Evolutionary conservation across 2,329 filamentous ascomycete species (phyloP).

Genomic region (Ramularia collo-cygni): DNA sequence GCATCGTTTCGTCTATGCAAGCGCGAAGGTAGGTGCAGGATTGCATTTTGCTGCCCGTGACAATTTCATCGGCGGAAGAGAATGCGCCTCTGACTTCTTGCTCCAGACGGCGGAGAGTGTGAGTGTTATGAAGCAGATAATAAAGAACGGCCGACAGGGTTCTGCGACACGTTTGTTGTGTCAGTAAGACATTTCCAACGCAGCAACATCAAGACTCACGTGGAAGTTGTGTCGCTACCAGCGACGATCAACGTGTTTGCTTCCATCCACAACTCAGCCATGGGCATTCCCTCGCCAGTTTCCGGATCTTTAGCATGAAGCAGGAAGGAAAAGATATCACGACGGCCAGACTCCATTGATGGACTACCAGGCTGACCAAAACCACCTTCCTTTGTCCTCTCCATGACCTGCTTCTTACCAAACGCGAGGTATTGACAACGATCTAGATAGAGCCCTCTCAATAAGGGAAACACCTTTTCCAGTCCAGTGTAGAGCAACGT

Average conservation of each 20-base stretch:
- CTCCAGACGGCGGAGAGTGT: slow-evolving; percentile 26
- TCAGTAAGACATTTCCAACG: too few relatives aligned
- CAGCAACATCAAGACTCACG: too few relatives aligned
- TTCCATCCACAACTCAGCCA: slow-evolving; percentile 42
- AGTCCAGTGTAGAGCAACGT: slow-evolving; percentile 18
- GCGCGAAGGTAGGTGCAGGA: slow-evolving; percentile 39
- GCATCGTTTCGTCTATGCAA: slow-evolving; percentile 42
- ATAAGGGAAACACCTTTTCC: slow-evolving; percentile 20
- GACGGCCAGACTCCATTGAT: slow-evolving; percentile 14
- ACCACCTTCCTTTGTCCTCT: slow-evolving; percentile 15
- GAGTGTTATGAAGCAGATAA: slow-evolving; percentile 38
- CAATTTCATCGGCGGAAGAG: slow-evolving; percentile 25
- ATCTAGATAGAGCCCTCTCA: slow-evolving; percentile 20
- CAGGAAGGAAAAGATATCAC: slow-evolving; percentile 24
- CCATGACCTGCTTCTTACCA: slow-evolving; percentile 23
- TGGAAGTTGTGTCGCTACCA: slow-evolving; percentile 39
- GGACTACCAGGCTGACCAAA: slow-evolving; percentile 11
- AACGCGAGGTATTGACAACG: slow-evolving; percentile 24
- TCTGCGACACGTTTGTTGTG: slow-evolving; percentile 4
- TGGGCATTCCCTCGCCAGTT: slow-evolving; percentile 35
- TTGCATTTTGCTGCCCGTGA: slow-evolving; percentile 27
- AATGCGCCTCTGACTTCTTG: slow-evolving; percentile 34
- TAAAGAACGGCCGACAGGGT: slow-evolving; percentile 34
- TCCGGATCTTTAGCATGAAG: slow-evolving; percentile 27
- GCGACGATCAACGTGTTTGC: slow-evolving; percentile 45